Evolutionary conservation across 192 early-diverging fungal genomes (phyloP), one percentile per base, ranked within the genome.

Genomic region (Gaertneriomyces sp.): DNA sequence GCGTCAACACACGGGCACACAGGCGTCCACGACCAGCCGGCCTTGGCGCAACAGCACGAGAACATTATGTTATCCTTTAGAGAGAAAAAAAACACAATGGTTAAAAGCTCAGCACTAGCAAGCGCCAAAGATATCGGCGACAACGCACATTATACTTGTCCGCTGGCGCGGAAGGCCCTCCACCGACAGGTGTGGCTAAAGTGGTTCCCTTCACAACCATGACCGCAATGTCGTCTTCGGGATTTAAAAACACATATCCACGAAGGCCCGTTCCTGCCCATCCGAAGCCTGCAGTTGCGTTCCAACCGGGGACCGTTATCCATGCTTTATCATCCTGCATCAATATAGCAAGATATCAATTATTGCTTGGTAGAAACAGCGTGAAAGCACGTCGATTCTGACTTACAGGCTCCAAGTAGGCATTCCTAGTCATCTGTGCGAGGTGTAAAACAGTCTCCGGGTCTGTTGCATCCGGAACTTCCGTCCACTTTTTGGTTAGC

Each of bases 31-130:
- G 78, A 79, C 42, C 85, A 86, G 52, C 87, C 86, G 8, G 88
- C 89, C 45, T 87, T 86, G 7, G 87, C 96, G 76, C 96, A 98
- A 75, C 96, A 98, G 77, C 96, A 98, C 2, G 92, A 94, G 67
- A 96, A 98, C 64, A 97, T 83, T 9, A 90, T 79, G 71, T 97
- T 98, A 77, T 97, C 94, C 87, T 88, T 55, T 33, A 41, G 11
- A 60, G 8, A 50, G 7, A 14, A 11, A 12, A 19, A 53, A 19
- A 71, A 20, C 46, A 41, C 14, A 4, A 42, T 4, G 5, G 2
- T 7, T 4, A 5, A n/a, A 12, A 11, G 43, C 41, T 2, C 43
- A 12, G 42, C 0, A 42, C 33, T 10, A 38, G 11, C 12, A 70
- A 59, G 45, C 44, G 39, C 66, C 42, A 20, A 33, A 33, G 25